Evolutionary conservation across 2,329 filamentous ascomycete species (phyloP), one percentile per base, ranked within the genome.

Genomic region (Pseudogymnoascus sp.): DNA sequence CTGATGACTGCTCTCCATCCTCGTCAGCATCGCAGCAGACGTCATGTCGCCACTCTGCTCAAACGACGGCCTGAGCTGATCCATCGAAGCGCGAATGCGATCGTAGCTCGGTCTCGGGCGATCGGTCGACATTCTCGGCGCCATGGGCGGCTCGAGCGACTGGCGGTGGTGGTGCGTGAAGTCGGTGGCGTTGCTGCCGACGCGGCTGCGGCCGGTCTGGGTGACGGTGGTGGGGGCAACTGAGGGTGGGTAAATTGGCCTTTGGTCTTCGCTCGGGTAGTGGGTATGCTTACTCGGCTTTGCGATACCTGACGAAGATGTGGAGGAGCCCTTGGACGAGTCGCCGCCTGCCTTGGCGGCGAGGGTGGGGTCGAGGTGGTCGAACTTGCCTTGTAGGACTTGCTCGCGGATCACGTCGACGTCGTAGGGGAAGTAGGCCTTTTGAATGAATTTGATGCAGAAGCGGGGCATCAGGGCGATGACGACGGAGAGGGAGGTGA

Each of bases 371-470:
- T 84, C 74, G 62, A 93, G 79, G 69, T 91, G 84, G 66, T 88
- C 85, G 73, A 95, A 97, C 70, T 87, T 86, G 67, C 94, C 94
- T 75, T 86, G 81, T 24, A 84, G 84, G 64, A 95, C 85, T 77
- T 97, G 92, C 74, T 99, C 94, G 58, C 94, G 90, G 70, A 99
- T 86, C 66, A 99, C 95, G 73, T 99, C 94, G 63, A 97, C 87
- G 70, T 99, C 94, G 67, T 88, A 87, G 2, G 94, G 94, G 74
- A 88, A 90, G 76, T 92, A 97, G 61, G 96, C 89, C 76, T 99
- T 99, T 74, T 97, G 94, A 58, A 94, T 76, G 33, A 87, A 80
- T 77, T 99, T 99, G 77, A 89, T 81, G 58, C 84, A 83, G 73
- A 97, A 96, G 24, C 94, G 87, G 8, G 94, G 94, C 63, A 96